Percentiles rank a stretch among this genome's conserved stretches.
phyloP scores from a whole-genome alignment of 805 yeast species.

The Kuraishia hungarica region DNA sequence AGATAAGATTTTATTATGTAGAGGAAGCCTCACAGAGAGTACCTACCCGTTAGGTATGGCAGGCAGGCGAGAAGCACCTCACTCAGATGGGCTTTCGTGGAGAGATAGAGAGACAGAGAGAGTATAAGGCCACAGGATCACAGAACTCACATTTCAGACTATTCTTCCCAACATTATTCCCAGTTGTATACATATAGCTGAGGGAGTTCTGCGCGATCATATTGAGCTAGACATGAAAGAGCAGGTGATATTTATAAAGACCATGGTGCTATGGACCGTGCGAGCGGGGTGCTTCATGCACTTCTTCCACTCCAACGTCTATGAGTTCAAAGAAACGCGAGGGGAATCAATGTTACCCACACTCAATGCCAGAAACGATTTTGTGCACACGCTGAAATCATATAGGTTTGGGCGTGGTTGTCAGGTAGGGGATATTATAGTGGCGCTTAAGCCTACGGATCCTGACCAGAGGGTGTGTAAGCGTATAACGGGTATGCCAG shows the following conservation, averaged over 20 bases:
- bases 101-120: too few relatives aligned
- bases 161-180: too few relatives aligned
- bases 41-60: background rate
- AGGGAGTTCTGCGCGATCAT: too few relatives aligned
- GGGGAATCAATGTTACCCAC: conserved; percentile 98
- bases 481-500: conserved; percentile 93
- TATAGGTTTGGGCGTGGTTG: conserved; percentile 58
- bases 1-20: background rate
- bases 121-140: too few relatives aligned
- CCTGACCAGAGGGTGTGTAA: conserved; percentile 84
- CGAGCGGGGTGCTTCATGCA: conserved; percentile 62
- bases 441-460: conserved; percentile 84
- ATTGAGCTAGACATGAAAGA: background rate
- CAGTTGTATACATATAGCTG: too few relatives aligned
- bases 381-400: conserved; percentile 65
- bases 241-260: background rate
- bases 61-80: background rate
- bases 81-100: background rate
- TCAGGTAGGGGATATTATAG: conserved; percentile 77
- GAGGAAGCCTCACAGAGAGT: background rate
- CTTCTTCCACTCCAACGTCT: conserved; percentile 54
- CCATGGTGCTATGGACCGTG: conserved; percentile 39
- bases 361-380: conserved; percentile 63
- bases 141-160: too few relatives aligned
- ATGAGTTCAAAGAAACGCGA: conserved; percentile 71